Percentiles rank a stretch among this genome's conserved stretches.
phyloP scores from a whole-genome alignment of 768 basidiomycete genomes.

The Podaxis sp. region DNA sequence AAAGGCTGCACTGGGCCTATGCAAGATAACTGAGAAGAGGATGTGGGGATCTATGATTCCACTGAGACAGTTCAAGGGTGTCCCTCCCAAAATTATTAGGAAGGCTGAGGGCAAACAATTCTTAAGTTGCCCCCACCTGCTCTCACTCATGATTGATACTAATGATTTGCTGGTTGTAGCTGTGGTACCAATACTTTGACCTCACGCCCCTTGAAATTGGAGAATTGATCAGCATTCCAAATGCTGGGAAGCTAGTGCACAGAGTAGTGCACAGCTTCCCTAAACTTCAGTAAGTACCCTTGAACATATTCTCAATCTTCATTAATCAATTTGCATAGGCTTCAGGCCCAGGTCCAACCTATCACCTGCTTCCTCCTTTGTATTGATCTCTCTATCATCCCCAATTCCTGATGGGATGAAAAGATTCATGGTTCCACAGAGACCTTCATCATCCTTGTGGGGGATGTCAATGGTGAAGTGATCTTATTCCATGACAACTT shows the following conservation, averaged over 20 bases:
- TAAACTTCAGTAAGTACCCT: conserved; percentile 70
- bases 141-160: not conserved
- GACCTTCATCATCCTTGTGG: conserved; percentile 90
- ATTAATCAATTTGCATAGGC: conserved; percentile 34
- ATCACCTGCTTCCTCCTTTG: conserved; percentile 92
- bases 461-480: conserved; percentile 96
- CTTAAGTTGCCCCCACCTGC: conserved; percentile 43
- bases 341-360: conserved; percentile 95
- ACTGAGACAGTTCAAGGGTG: conserved; percentile 91
- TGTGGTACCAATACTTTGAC: conserved; percentile 98
- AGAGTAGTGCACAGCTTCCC: conserved; percentile 96
- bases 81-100: conserved; percentile 79
- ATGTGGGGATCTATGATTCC: conserved; percentile 99
- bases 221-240: conserved; percentile 91
- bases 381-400: conserved; percentile 90
- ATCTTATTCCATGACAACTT: conserved; percentile 95
- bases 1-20: conserved; percentile 86
- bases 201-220: conserved; percentile 89
- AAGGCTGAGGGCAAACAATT: conserved; percentile 99
- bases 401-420: conserved; percentile 99
- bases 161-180: conserved; percentile 39
- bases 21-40: conserved; percentile 92
- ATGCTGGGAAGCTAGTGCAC: conserved; percentile 90
- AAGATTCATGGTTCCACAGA: conserved; percentile 88
- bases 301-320: not conserved